phyloP scores from a whole-genome alignment of 306 rosid species.

The Vigna nakashimae region DNA sequence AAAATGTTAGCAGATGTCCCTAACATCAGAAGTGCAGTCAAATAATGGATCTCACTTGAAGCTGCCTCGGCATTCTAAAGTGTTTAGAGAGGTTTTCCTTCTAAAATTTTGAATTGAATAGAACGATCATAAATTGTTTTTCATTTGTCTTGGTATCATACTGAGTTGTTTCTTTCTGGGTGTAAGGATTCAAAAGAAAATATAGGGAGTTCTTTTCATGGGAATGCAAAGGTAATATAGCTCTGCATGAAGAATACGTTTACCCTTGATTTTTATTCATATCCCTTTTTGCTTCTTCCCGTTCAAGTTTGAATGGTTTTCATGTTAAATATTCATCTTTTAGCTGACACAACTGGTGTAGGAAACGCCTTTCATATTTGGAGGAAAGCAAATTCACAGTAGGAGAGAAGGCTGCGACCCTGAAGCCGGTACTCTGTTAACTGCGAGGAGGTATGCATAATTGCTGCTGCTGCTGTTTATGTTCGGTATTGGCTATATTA shows the following conservation, averaged over 20 bases:
- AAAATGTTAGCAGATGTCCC: slow-evolving; percentile 67
- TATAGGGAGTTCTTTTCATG: slow-evolving; percentile 63
- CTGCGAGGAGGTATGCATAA: slow-evolving; percentile 62
- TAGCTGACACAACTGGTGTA: slow-evolving; percentile 48
- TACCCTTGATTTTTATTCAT: slow-evolving; percentile 23
- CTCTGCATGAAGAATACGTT: slow-evolving; percentile 19
- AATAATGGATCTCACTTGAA: slow-evolving; percentile 57
- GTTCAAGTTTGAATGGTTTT: not conserved
- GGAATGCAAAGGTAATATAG: slow-evolving; percentile 62
- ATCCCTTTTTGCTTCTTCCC: not conserved
- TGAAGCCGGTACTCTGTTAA: slow-evolving; percentile 45
- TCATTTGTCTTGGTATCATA: slow-evolving; percentile 29
- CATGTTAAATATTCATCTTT: slow-evolving; percentile 43
- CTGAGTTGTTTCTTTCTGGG: slow-evolving; percentile 65
- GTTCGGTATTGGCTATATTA: slow-evolving; percentile 22
- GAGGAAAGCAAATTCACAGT: slow-evolving; percentile 60
- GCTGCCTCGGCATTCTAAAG: slow-evolving; percentile 49
- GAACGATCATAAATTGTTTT: slow-evolving; percentile 25
- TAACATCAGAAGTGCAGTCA: slow-evolving; percentile 64
- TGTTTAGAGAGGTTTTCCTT: slow-evolving; percentile 68
- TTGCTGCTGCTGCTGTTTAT: slow-evolving; percentile 4
- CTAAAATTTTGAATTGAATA: slow-evolving; percentile 41
- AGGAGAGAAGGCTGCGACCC: slow-evolving; percentile 51
- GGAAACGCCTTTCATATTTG: slow-evolving; percentile 63
- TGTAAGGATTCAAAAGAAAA: slow-evolving; percentile 96